Conservation (phyloP, 108 stramenopile species). For the Skeletonema tropicum region DNA sequence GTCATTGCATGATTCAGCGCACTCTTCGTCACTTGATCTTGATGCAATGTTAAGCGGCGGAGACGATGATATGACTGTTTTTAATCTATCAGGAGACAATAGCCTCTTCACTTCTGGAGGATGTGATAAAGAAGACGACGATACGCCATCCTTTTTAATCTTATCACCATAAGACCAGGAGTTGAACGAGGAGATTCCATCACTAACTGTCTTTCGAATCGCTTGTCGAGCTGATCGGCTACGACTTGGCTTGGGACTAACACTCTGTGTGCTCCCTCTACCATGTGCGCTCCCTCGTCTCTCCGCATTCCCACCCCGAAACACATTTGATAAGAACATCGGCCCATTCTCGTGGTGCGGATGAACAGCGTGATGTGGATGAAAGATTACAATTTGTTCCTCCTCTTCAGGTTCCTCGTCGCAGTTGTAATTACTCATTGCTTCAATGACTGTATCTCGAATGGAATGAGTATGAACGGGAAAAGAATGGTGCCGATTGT, state of each 20-base stretch:
- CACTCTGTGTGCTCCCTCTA: neutral
- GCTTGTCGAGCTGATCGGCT: neutral
- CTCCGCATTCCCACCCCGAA: neutral
- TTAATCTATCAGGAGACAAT: neutral
- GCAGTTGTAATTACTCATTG: constrained; percentile 53
- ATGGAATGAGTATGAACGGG: constrained; percentile 34
- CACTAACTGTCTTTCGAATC: neutral
- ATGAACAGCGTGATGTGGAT: constrained; percentile 53
- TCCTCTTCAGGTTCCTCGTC: constrained; percentile 25
- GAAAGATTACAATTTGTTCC: constrained; percentile 43
- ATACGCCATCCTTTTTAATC: neutral
- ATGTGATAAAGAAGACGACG: neutral
- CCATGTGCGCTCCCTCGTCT: neutral
- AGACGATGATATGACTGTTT: neutral
- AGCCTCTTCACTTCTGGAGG: neutral
- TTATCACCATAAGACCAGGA: neutral
- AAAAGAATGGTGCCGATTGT: constrained; percentile 10
- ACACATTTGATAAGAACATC: constrained; percentile 13
- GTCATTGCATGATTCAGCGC: neutral
- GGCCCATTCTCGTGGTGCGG: constrained; percentile 35
- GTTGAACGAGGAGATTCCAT: neutral
- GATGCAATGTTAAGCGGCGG: neutral
- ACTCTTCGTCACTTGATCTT: neutral
- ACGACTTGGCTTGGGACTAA: too few species aligned
- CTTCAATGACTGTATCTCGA: constrained; percentile 43